A percentile compares a stretch with the other conserved stretches of the same genome.
Conservation (phyloP, 495 filamentous ascomycete species). For the Xylaria venustula region DNA sequence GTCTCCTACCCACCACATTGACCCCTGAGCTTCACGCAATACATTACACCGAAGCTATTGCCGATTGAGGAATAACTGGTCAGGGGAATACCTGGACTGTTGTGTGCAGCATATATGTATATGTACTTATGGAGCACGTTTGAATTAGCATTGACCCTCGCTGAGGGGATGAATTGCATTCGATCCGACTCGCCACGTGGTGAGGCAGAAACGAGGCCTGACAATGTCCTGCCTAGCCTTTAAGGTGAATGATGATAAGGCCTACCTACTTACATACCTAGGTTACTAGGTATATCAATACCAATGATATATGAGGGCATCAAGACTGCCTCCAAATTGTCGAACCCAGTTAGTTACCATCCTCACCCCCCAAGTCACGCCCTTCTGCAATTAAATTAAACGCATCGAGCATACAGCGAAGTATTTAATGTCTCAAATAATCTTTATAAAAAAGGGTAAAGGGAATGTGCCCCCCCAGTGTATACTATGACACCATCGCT, state of each 20-base stretch:
- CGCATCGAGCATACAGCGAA: not conserved
- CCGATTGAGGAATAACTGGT: not conserved
- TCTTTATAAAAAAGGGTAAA: conserved; percentile 14
- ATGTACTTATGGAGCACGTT: not conserved
- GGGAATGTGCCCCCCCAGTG: conserved; percentile 23
- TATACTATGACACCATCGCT: conserved; percentile 20
- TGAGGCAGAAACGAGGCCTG: not conserved
- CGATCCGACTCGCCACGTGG: not conserved
- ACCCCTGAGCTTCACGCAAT: not conserved
- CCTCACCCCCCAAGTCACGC: not conserved
- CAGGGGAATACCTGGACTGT: not conserved
- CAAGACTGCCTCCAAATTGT: not conserved
- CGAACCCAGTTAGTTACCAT: not conserved
- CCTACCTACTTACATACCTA: too few species aligned
- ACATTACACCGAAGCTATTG: not conserved
- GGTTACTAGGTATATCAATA: too few species aligned
- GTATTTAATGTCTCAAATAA: not conserved
- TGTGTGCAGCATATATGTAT: not conserved
- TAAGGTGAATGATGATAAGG: not conserved
- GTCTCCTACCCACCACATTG: too few species aligned
- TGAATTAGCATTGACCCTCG: not conserved
- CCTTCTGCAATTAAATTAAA: not conserved
- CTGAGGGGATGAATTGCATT: not conserved
- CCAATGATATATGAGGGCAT: not conserved
- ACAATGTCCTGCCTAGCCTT: not conserved